These are phyloP conservation scores for Aspergillus vadensis DNA, from an alignment of 2,329 filamentous ascomycete species.

Conservation along the genomic window DNA sequence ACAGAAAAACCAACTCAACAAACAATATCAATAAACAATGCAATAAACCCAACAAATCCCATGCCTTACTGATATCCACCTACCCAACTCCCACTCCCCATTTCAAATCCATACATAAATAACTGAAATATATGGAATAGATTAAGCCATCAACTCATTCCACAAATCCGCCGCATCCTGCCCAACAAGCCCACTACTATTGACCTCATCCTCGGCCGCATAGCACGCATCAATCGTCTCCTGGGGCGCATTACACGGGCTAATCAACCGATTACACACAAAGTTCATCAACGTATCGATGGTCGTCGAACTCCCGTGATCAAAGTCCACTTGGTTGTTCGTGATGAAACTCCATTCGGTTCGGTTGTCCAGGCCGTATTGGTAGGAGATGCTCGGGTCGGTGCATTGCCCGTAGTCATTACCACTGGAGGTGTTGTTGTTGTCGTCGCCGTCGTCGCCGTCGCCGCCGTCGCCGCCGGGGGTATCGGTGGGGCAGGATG, in stretches of 20 bases:
- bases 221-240: constrained; percentile 19
- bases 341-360: constrained; percentile 14
- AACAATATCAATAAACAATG: too few relatives aligned
- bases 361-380: constrained; percentile 15
- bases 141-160: constrained; percentile 23
- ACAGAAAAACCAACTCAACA: too few relatives aligned
- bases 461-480: background rate
- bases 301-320: constrained; percentile 12
- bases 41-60: too few relatives aligned
- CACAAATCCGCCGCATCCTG: constrained; percentile 23
- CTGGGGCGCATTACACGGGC: constrained; percentile 22
- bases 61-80: too few relatives aligned
- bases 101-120: too few relatives aligned
- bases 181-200: constrained; percentile 9
- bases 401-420: constrained; percentile 3
- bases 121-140: too few relatives aligned
- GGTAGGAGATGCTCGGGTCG: constrained; percentile 17
- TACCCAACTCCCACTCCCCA: too few relatives aligned
- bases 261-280: constrained; percentile 24
- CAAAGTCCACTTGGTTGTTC: constrained; percentile 19
- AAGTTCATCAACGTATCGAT: constrained; percentile 15
- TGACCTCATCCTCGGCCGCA: constrained; percentile 11
- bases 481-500: background rate
- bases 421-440: too few relatives aligned
- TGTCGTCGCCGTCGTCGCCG: too few relatives aligned